Base-by-base conservation (phyloP, 305 asterid genomes). In the Fraxinus xanthoxyloides region DNA sequence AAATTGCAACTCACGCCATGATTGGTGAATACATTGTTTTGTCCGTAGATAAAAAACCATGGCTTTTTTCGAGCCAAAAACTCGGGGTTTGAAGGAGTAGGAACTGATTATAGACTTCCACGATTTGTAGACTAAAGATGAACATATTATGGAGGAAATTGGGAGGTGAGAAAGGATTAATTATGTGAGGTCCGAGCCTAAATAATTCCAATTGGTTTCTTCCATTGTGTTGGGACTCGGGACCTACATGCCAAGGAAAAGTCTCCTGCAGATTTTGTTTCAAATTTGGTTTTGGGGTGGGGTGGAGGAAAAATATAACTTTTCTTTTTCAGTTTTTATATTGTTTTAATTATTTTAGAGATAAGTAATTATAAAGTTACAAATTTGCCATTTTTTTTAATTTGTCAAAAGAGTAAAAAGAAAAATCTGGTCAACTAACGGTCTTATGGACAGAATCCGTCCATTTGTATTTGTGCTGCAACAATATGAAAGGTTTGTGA, bases 71-170 rank as follows among this genome's bases (percentile, higher is more conserved):
- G 34, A 67, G 81, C n/a, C 59, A 0, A 75, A 79, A 12, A 69
- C 30, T 28, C 28, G 76, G 56, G 85, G 70, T 19, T 72, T 76
- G 78, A 89, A 87, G 48, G 90, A 81, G 30, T 56, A 15, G 34
- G 87, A 86, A 30, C 3, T 30, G 8, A 86, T 48, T 0, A 86
- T 79, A 0, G 85, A 84, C 32, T 83, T 78, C 92, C 92, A 89
- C 7, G 6, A 74, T 72, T 87, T 89, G 87, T 88, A 89, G 21
- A 87, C 90, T 7, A 85, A 82, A 10, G 92, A 38, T n/a, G 90
- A 87, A 8, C 78, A 72, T 23, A 87, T 34, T 3, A 87, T 75
- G 67, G 88, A 82, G 48, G 87, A 72, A 59, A 86, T 79, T 0
- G 92, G 87, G 40, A 89, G 90, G 21, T 40, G 77, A 59, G 86